Base-by-base conservation (phyloP, 805 yeast species). In the Yarrowia divulgata region DNA sequence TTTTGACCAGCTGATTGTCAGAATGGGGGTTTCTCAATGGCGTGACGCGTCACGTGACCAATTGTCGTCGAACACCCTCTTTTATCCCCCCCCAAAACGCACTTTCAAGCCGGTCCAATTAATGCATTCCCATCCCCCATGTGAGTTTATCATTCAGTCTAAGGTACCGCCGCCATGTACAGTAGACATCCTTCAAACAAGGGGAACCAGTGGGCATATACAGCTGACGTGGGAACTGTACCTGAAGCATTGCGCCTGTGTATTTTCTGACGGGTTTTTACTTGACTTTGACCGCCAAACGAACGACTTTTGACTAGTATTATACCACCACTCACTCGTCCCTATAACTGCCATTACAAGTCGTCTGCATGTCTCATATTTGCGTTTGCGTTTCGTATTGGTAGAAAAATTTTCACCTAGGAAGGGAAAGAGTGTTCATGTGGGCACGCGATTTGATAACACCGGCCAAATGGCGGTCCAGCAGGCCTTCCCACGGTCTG, bases 331-430 rank as follows among this genome's bases (percentile, higher is more conserved):
- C 29, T 4, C 29, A 23, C 29, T 23, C 29, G 29, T 23, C 29
- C 29, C 29, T 23, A 23, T 23, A 23, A 23, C 29, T 23, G 29
- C 29, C 29, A 23, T 23, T 2, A 2, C 2, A 23, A 23, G 29
- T 45, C 32, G 66, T 43, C 66, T 60, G 66, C 66, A 60, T 60
- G 66, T 60, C 66, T 60, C 66, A 60, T 60, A 45, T 60, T 60
- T 60, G 52, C 66, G 66, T 60, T 60, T 60, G 66, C 66, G 52
- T 45, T 57, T 57, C 63, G 63, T 57, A 57, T 57, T 57, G 63
- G 63, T 43, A n/a, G 66, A 60, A 60, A 60, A 60, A 32, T 60
- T 60, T 60, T 60, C 66, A 60, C 50, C 34, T 19, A 35, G 52
- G 66, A 40, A 23, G 52, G 43, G 23, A 60, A 60, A 43, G 66